Evolutionary conservation across 2,329 filamentous ascomycete genomes (phyloP).

Genomic region (Alternaria gansuensis): DNA sequence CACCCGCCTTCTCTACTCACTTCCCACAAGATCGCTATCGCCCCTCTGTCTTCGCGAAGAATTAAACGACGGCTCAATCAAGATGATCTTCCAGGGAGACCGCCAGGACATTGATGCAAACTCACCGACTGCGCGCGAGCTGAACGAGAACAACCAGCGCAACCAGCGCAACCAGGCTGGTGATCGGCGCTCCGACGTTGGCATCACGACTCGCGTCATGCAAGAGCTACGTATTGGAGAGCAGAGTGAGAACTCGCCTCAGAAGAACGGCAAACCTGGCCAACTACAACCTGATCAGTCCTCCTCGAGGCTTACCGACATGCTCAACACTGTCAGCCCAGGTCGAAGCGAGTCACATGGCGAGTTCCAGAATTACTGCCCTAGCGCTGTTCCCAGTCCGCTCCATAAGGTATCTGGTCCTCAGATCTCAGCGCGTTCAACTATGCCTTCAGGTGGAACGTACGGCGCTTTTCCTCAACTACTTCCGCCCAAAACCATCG

Average conservation of each 20-base stretch:
- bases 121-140: slow-evolving; percentile 21
- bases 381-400: slow-evolving; percentile 47
- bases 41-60: slow-evolving; percentile 19
- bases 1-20: slow-evolving; percentile 35
- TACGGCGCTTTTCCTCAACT: slow-evolving; percentile 11
- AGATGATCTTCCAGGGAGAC: slow-evolving; percentile 40
- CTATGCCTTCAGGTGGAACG: slow-evolving; percentile 6
- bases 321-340: slow-evolving; percentile 37
- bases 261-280: slow-evolving; percentile 6
- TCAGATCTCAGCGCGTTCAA: slow-evolving; percentile 12
- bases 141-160: slow-evolving; percentile 12
- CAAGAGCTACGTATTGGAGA: slow-evolving; percentile 33
- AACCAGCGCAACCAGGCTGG: slow-evolving; percentile 9
- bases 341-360: slow-evolving; percentile 24
- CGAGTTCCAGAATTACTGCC: slow-evolving; percentile 33
- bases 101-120: slow-evolving; percentile 32
- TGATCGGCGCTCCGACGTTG: slow-evolving; percentile 14
- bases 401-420: slow-evolving; percentile 31
- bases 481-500: slow-evolving; percentile 26
- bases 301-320: slow-evolving; percentile 41
- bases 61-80: slow-evolving; percentile 33
- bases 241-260: slow-evolving; percentile 1
- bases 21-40: slow-evolving; percentile 20
- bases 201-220: slow-evolving; percentile 28
- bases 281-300: slow-evolving; percentile 32